Percentiles rank a stretch among this genome's conserved stretches.
phyloP scores from a whole-genome alignment of 164 flowering plant species.

The Cinnamomum micranthum region DNA sequence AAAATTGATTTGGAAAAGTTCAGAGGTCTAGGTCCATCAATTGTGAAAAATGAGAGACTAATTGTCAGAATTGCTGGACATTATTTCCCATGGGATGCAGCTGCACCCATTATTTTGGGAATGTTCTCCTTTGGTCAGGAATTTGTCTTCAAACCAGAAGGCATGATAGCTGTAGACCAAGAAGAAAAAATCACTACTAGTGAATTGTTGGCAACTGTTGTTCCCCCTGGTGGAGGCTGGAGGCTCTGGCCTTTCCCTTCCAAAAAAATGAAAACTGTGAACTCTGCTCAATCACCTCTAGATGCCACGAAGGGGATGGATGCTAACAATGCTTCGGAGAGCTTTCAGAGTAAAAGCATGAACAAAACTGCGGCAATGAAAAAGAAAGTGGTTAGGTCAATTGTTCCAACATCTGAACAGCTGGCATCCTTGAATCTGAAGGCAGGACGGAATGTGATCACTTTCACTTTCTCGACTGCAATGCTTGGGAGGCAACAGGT shows the following conservation, averaged over 20 bases:
- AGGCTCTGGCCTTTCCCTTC: conserved; percentile 62
- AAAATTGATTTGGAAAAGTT: conserved; percentile 41
- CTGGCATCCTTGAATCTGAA: conserved; percentile 73
- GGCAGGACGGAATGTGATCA: conserved; percentile 71
- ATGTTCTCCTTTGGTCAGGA: conserved; percentile 34
- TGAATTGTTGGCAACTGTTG: conserved; percentile 30
- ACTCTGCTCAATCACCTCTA: conserved; percentile 19
- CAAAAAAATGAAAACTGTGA: conserved; percentile 36
- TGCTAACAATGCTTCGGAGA: conserved; percentile 26
- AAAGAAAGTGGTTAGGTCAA: conserved; percentile 30
- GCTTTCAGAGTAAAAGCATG: conserved; percentile 6
- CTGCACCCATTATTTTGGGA: conserved; percentile 39
- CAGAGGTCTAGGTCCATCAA: conserved; percentile 30
- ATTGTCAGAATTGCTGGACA: conserved; percentile 40
- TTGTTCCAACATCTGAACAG: conserved; percentile 80
- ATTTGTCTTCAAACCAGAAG: conserved; percentile 30
- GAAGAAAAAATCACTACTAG: conserved; percentile 34
- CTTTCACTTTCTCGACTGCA: conserved; percentile 84
- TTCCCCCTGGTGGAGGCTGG: conserved; percentile 51
- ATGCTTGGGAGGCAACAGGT: conserved; percentile 97
- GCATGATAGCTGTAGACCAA: conserved; percentile 44
- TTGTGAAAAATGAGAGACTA: conserved; percentile 40
- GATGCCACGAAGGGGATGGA: conserved; percentile 16
- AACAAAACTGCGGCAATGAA: conserved; percentile 25
- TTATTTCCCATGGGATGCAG: conserved; percentile 47